Base-by-base conservation (phyloP, 371 early-diverging fungal species). In the Apophysomyces trapeziformis region DNA sequence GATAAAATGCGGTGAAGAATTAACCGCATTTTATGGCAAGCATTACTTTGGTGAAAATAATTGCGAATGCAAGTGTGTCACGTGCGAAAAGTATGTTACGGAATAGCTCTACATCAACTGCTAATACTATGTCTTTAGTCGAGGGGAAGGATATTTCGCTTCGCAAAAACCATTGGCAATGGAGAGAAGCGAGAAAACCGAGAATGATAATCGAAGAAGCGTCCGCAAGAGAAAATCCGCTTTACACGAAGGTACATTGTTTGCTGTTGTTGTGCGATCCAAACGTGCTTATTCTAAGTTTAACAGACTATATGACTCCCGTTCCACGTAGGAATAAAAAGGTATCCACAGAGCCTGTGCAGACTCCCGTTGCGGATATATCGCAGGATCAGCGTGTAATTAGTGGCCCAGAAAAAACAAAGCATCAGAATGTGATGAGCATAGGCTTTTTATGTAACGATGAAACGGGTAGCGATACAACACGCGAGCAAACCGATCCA, bases 41-140 rank as follows among this genome's bases (percentile, higher is more conserved):
- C 84, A 92, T 68, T 98, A 98, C 65, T 98, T 98, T 85, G 97
- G 95, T 32, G 80, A 82, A 7, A 80, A 84, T 54, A 97, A 97
- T 73, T 76, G 85, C 57, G 96, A 96, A 65, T 98, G 98, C 67
- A 79, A 92, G 54, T 98, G 98, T 74, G 88, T 80, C 5, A 95
- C 94, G 0, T 98, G 97, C 72, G 96, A 96, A 80, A 82, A 61
- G 79, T 77, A 71, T 64, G 71, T 61, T 8, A 0, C 39, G 8
- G 36, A 43, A 16, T 38, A 50, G 45, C 45, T 14, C 18, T 35
- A 57, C 32, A 35, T 41, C 61, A 44, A 5, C 5, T 58, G 5
- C n/a, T 50, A 32, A 50, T 16, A 11, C 6, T n/a, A n/a, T 8
- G 39, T 77, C 69, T 63, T 45, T 67, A 61, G 60, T 61, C 61